Evolutionary conservation across 2,329 filamentous ascomycete genomes (phyloP).

Genomic region (Cercospora sesami): DNA sequence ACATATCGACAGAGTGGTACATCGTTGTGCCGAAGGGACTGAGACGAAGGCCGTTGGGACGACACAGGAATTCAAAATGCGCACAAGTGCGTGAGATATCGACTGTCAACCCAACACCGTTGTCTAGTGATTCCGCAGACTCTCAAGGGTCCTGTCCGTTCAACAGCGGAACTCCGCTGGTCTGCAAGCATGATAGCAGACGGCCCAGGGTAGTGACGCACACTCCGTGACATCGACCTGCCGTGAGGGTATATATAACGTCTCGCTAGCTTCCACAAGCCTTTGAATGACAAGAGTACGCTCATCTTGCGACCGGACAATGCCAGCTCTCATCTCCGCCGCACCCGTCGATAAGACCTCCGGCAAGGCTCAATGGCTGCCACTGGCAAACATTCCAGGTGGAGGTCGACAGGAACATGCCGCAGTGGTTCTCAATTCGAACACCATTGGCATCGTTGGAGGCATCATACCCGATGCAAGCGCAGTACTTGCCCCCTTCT

Average conservation of each 20-base stretch:
- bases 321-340: too few species aligned
- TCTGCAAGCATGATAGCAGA: not conserved
- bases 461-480: not conserved
- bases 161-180: not conserved
- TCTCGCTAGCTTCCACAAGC: too few species aligned
- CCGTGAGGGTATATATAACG: not conserved
- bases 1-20: too few species aligned
- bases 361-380: not conserved
- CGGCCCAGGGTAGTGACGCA: not conserved
- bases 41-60: not conserved
- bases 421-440: not conserved
- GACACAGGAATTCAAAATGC: not conserved
- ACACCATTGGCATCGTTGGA: not conserved
- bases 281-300: too few species aligned
- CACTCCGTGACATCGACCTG: not conserved
- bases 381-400: not conserved
- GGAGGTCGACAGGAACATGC: not conserved
- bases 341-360: too few species aligned
- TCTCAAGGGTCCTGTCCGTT: not conserved
- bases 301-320: too few species aligned
- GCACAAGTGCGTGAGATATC: not conserved
- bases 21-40: too few species aligned
- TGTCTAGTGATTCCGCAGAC: not conserved
- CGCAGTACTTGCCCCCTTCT: not conserved
- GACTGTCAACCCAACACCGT: not conserved